Evolutionary conservation across 129 eudicot species (phyloP), one percentile per base, ranked within the genome.

Genomic region (Flaveria robusta): DNA sequence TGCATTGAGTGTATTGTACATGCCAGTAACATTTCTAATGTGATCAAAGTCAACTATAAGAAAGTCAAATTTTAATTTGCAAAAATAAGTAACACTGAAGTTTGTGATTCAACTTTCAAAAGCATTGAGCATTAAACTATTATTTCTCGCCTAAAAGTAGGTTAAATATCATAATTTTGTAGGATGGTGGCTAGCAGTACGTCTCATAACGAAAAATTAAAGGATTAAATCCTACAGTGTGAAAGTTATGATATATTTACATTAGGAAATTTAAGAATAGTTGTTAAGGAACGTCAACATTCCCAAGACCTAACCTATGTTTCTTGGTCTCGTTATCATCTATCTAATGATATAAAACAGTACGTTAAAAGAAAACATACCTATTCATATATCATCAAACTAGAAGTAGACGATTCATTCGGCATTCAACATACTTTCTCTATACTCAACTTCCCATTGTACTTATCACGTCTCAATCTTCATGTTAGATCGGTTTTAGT

Each of bases 1-100:
- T 70, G 74, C 60, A 70, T 42, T 5, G 56, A 43, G 42, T 24
- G 74, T 69, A 11, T 46, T 22, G 60, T 69, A 47, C 42, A 69
- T n/a, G 49, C 22, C 15, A 14, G 31, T 7, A 37, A 43, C 70
- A 43, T 66, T 37, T 66, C 27, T 66, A 34, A 47, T 66, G 71
- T 66, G 24, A 39, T 66, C 41, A 9, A 66, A 66, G 72, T 68
- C 54, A 19, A 41, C 2, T 41, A 18, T 3, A 9, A 0, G 1
- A 16, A 67, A 67, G 52, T 67, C 55, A 43, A 68, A 5, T 18
- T 8, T 43, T 42, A 19, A 19, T 56, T 20, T 69, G 10, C 58
- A 46, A 45, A 68, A 46, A 7, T 23, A 45, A 46, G 13, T 23
- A 45, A 46, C 41, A 41, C 59, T 69, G 22, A 45, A 69, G 58